A percentile compares a stretch with the other conserved stretches of the same genome.
Evolutionary conservation across 1,139 yeast species (phyloP).

Genomic region (Sugiyamaella grinbergsii): DNA sequence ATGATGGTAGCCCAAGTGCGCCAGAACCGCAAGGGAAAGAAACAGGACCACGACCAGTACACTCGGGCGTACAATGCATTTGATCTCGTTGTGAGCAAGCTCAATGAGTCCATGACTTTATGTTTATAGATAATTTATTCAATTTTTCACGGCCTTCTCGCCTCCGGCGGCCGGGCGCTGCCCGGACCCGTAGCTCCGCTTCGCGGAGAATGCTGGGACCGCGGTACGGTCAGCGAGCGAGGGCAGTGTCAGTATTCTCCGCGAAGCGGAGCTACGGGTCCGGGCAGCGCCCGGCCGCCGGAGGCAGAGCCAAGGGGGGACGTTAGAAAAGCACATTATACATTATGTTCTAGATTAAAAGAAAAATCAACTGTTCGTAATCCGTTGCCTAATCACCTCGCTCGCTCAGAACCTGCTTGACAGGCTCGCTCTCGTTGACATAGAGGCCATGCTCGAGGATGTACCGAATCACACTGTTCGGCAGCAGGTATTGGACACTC

Average conservation of each 20-base stretch:
- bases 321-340: background rate
- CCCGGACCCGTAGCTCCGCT: too few species aligned
- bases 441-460: slow-evolving; percentile 90
- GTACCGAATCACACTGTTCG: slow-evolving; percentile 91
- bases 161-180: too few species aligned
- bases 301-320: background rate
- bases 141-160: background rate
- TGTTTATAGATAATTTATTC: slow-evolving; percentile 23
- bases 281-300: slow-evolving; percentile 3
- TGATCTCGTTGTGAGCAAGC: slow-evolving; percentile 20
- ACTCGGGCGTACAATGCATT: slow-evolving; percentile 18
- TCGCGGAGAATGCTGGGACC: background rate
- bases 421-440: slow-evolving; percentile 86
- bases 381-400: slow-evolving; percentile 34
- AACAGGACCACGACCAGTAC: slow-evolving; percentile 4
- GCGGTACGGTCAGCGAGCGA: background rate
- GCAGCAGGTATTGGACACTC: slow-evolving; percentile 93
- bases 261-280: slow-evolving; percentile 4
- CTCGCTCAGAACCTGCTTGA: slow-evolving; percentile 73
- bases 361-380: background rate
- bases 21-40: background rate
- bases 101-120: slow-evolving; percentile 24
- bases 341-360: too few species aligned
- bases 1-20: slow-evolving; percentile 14
- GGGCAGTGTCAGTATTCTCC: background rate